phyloP scores from a whole-genome alignment of 495 filamentous ascomycete genomes.

The Penicillium bovifimosum region DNA sequence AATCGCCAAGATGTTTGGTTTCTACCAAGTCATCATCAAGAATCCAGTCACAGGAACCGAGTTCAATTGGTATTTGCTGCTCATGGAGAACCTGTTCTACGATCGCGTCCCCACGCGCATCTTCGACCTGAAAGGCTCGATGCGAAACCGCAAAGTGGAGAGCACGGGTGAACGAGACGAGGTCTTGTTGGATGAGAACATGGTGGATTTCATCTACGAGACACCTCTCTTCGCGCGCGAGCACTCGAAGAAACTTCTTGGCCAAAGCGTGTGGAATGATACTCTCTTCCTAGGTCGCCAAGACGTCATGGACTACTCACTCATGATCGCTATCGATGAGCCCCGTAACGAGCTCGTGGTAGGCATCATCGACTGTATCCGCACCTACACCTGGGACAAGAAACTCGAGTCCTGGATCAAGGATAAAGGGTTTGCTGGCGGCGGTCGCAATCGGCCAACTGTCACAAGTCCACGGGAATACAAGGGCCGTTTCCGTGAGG shows the following conservation, averaged over 20 bases:
- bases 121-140: slow-evolving; percentile 96
- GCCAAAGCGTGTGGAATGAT: slow-evolving; percentile 86
- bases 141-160: slow-evolving; percentile 95
- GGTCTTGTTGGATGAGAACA: slow-evolving; percentile 95
- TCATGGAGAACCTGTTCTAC: slow-evolving; percentile 99
- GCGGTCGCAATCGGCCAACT: slow-evolving; percentile 83
- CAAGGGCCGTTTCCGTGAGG: slow-evolving; percentile 89
- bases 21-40: slow-evolving; percentile 95
- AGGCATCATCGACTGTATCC: slow-evolving; percentile 96
- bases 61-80: slow-evolving; percentile 87
- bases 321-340: slow-evolving; percentile 98
- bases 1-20: slow-evolving; percentile 98
- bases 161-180: slow-evolving; percentile 93
- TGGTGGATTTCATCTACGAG: slow-evolving; percentile 99
- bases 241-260: slow-evolving; percentile 84
- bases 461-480: slow-evolving; percentile 98
- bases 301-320: slow-evolving; percentile 97
- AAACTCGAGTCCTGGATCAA: slow-evolving; percentile 99
- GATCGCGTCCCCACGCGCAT: slow-evolving; percentile 86
- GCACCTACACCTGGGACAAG: slow-evolving; percentile 99
- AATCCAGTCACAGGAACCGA: slow-evolving; percentile 88
- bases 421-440: slow-evolving; percentile 79
- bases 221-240: slow-evolving; percentile 90
- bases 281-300: slow-evolving; percentile 87
- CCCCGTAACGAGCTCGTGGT: slow-evolving; percentile 83